phyloP scores from a whole-genome alignment of 2,329 filamentous ascomycete species.

The Mycosphaerella arachidis region DNA sequence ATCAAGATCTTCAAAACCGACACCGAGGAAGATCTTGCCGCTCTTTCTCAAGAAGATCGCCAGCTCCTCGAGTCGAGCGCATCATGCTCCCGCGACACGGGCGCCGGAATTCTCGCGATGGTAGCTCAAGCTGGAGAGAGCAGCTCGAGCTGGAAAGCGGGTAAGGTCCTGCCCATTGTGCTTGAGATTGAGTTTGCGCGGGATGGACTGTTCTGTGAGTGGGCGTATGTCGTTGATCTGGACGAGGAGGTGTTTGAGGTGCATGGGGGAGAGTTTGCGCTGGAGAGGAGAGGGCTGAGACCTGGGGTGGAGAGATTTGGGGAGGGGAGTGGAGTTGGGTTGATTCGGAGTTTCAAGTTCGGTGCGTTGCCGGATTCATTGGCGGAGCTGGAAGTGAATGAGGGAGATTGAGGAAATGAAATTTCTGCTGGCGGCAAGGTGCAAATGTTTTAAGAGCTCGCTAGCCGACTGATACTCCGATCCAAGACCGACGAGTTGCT shows the following conservation, averaged over 20 bases:
- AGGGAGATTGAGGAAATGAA: too few relatives aligned
- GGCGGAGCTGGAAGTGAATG: background rate
- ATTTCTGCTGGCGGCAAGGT: too few relatives aligned
- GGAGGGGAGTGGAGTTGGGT: background rate
- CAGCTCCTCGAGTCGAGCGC: background rate
- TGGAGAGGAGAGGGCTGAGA: background rate
- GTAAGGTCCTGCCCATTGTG: background rate
- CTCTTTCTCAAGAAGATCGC: background rate
- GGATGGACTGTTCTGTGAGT: conserved; percentile 25
- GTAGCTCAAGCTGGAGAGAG: background rate
- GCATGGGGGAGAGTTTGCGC: background rate
- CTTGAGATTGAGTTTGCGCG: conserved; percentile 20
- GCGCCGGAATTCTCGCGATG: background rate
- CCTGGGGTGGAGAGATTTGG: background rate
- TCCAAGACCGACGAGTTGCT: too few relatives aligned
- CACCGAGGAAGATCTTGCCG: background rate
- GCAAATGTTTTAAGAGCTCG: too few relatives aligned
- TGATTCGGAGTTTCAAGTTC: background rate
- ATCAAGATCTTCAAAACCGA: background rate
- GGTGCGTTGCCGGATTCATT: background rate
- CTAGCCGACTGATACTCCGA: too few relatives aligned
- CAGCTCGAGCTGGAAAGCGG: background rate
- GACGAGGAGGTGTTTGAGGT: conserved; percentile 18
- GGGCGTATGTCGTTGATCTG: conserved; percentile 28
- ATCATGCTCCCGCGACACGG: background rate